Base-by-base conservation (phyloP, 148 eudicot species). In the Cornus kousa region DNA sequence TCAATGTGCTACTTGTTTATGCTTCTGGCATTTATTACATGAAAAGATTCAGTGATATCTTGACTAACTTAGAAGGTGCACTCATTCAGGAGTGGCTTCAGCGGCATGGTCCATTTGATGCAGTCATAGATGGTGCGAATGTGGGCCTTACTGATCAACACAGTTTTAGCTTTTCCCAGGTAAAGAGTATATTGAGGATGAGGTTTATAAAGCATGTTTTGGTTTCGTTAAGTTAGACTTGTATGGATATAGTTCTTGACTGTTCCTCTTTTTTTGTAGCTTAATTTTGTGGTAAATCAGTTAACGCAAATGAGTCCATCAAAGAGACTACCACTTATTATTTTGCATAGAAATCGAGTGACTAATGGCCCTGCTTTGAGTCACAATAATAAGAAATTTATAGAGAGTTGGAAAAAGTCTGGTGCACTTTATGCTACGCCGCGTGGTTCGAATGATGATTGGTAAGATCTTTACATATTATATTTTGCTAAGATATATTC, bases 101-200 rank as follows among this genome's bases (percentile, higher is more conserved):
- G 75, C 80, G n/a, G 82, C 85, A 87, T 82, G 98, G 97, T 87
- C 97, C 97, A 81, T 93, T 93, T 87, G 98, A 93, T 91, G 98
- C 98, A 33, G 90, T 93, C 9, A 83, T 95, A 72, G 97, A 95
- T 81, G 98, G 92, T 80, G 97, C 98, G 76, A 95, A 95, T 82
- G 87, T 91, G 66, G 92, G 94, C 55, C 87, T 93, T 72, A 31
- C 82, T 71, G 83, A 87, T 65, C 75, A 82, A 40, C 86, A 57
- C 0, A 46, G 65, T 40, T 91, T 95, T 81, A 90, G 67, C 82
- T 90, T 90, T 76, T 79, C 46, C 39, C 91, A 87, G 92, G 94
- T 91, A 72, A 84, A 40, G 57, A 55, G 17, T 5, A 43, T 57
- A 33, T 59, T 65, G 48, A 75, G 33, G 28, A 24, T 67, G 11